Evolutionary conservation across 208 protist genomes (phyloP).

Genomic region (Trichomonas vaginalis): DNA sequence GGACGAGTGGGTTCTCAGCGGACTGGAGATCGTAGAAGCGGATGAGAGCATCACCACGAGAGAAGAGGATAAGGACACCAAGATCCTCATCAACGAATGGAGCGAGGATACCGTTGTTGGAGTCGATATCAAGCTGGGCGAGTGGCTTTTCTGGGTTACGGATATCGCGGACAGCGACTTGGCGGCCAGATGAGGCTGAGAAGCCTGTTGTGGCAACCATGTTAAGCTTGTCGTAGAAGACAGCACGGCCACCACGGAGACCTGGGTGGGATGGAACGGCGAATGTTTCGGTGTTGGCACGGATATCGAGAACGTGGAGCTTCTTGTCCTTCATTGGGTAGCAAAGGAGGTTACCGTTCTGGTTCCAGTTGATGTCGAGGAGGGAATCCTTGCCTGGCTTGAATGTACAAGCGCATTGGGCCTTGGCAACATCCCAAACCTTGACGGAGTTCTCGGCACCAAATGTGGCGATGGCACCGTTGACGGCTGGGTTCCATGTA

Average conservation of each 20-base stretch:
- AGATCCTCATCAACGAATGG: neutral
- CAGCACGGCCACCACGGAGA: neutral
- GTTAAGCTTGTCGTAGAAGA: constrained; percentile 4
- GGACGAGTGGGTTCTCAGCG: neutral
- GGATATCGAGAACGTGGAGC: neutral
- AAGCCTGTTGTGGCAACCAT: constrained; percentile 2
- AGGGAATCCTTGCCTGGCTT: neutral
- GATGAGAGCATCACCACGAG: neutral
- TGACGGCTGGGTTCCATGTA: neutral
- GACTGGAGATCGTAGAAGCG: neutral
- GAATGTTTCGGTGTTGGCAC: neutral
- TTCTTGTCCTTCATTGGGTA: neutral
- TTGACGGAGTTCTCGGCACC: constrained; percentile 6
- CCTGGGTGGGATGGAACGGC: neutral
- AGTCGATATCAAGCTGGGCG: neutral
- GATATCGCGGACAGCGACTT: neutral
- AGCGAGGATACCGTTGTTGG: neutral
- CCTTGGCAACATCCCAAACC: neutral
- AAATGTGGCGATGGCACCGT: neutral
- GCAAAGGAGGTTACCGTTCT: neutral
- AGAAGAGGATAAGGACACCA: neutral
- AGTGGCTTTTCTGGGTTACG: constrained; percentile 14
- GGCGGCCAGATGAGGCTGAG: neutral
- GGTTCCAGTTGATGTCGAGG: constrained; percentile 3
- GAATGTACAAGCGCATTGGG: neutral